These are phyloP conservation scores for Marchantia polymorpha DNA, from an alignment of 225 moss, liverwort and hornwort species.

Conservation along the genomic window DNA sequence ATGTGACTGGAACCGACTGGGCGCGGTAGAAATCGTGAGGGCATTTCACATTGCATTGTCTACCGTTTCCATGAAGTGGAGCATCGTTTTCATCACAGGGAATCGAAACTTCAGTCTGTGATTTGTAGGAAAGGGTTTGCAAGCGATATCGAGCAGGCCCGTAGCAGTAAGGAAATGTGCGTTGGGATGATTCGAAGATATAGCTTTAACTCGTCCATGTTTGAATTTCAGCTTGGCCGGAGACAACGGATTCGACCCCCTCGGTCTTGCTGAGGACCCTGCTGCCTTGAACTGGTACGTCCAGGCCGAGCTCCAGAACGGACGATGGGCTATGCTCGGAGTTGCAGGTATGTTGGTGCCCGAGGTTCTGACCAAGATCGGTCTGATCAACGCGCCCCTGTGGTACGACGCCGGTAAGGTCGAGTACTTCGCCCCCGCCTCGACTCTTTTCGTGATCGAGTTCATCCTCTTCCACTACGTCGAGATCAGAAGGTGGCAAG, in stretches of 20 bases:
- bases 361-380: slow-evolving; percentile 45
- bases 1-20: background rate
- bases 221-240: slow-evolving; percentile 43
- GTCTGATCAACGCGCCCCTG: slow-evolving; percentile 39
- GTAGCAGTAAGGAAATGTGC: background rate
- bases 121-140: background rate
- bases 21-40: background rate
- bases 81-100: background rate
- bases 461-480: slow-evolving; percentile 62
- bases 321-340: slow-evolving; percentile 61
- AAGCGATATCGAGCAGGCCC: background rate
- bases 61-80: background rate
- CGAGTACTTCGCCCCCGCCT: slow-evolving; percentile 53
- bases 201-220: background rate
- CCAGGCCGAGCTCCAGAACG: slow-evolving; percentile 52
- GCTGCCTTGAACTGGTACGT: slow-evolving; percentile 56
- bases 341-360: slow-evolving; percentile 48
- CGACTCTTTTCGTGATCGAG: slow-evolving; percentile 60
- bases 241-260: slow-evolving; percentile 63
- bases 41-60: background rate
- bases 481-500: slow-evolving; percentile 58
- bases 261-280: slow-evolving; percentile 52
- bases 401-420: slow-evolving; percentile 54
- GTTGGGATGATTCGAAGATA: background rate
- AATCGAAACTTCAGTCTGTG: no score